phyloP scores from a whole-genome alignment of 306 rosid genomes.

The Cucurbita maxima region DNA sequence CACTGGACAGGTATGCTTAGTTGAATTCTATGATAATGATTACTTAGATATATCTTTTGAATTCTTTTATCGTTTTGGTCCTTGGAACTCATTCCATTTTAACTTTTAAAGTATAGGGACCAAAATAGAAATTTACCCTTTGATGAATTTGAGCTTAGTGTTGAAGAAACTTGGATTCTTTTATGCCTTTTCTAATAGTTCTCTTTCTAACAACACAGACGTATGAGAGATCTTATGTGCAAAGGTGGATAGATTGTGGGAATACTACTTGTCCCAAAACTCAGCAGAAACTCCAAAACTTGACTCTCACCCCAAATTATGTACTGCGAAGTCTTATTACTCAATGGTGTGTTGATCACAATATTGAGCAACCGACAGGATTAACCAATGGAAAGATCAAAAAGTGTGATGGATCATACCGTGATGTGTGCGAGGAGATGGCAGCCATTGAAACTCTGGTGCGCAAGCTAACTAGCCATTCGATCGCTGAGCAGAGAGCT shows the following conservation, averaged over 20 bases:
- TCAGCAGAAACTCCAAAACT: conserved; percentile 79
- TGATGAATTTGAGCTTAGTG: neutral
- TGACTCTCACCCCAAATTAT: conserved; percentile 80
- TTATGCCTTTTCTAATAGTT: neutral
- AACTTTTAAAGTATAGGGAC: too few species aligned
- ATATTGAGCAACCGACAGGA: conserved; percentile 74
- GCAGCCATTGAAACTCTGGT: conserved; percentile 60
- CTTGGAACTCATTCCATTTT: too few species aligned
- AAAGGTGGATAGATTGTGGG: conserved; percentile 95
- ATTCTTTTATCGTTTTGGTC: too few species aligned
- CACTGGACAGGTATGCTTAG: conserved; percentile 75
- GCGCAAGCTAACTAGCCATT: conserved; percentile 53
- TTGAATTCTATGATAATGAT: neutral
- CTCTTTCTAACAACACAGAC: conserved; percentile 35
- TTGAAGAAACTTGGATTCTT: neutral
- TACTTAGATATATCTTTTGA: neutral
- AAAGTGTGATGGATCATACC: conserved; percentile 79
- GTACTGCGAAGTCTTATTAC: conserved; percentile 76
- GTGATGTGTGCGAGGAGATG: conserved; percentile 74
- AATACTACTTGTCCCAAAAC: conserved; percentile 88
- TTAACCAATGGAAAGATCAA: conserved; percentile 73
- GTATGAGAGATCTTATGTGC: conserved; percentile 85
- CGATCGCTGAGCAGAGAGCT: conserved; percentile 50
- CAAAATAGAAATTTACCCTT: too few species aligned
- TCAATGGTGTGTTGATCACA: conserved; percentile 73